Evolutionary conservation across 768 basidiomycete species (phyloP), one percentile per base, ranked within the genome.

Genomic region (Pulveroboletus sp.): DNA sequence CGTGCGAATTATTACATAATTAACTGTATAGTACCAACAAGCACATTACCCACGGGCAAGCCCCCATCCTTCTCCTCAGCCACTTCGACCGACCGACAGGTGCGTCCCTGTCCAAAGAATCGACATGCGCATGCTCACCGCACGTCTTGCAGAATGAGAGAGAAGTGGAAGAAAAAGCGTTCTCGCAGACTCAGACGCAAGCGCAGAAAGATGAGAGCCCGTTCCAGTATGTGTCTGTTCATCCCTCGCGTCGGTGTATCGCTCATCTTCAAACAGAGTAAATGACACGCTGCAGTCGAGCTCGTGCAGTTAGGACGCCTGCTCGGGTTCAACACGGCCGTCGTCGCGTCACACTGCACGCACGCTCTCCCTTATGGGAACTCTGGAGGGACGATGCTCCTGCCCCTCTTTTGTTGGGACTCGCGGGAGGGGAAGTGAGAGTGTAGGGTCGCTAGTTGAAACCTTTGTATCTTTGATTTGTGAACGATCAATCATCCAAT

Each of bases 161-260:
- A 91, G 73, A 92, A 92, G 84, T 92, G 89, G 89, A 91, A 91
- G 83, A 93, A 93, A 76, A 93, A 93, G 80, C 81, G 89, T 69
- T 89, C 89, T 57, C 84, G 89, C 70, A 88, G 90, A 69, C 90
- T 93, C 76, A 80, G 90, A 69, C 86, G 89, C 73, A 93, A 93
- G 68, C 87, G 89, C 79, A 85, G 89, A 86, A 93, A 93, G 81
- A 92, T 92, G 89, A 83, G 89, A 71, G 89, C 89, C 56, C 89
- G 89, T 73, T 92, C 89, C 79, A 92, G 89, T 92, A 61, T 58
- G 89, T 85, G 38, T 36, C 33, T 6, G 4, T 39, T 46, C 39
- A 26, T 46, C 42, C 2, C 30, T 21, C 36, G 11, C 15, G 21
- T n/a, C 2, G 30, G 21, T n/a, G 17, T 31, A 8, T 40, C 5